phyloP scores from a whole-genome alignment of 768 basidiomycete genomes.

The Inosperma sp. region DNA sequence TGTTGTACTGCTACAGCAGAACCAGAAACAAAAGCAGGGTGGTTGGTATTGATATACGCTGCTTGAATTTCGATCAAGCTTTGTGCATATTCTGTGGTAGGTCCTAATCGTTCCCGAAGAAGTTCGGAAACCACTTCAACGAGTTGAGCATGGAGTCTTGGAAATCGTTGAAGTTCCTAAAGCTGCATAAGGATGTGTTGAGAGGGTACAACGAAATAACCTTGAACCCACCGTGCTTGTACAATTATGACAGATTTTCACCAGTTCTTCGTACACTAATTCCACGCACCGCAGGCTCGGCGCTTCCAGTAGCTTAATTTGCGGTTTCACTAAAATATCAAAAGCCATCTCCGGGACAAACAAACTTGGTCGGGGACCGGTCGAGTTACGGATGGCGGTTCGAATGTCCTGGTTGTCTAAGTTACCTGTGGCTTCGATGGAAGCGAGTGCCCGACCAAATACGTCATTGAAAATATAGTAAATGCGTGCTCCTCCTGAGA shows the following conservation, averaged over 20 bases:
- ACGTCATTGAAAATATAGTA: slow-evolving; percentile 99
- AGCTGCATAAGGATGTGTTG: neutral
- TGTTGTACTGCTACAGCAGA: slow-evolving; percentile 61
- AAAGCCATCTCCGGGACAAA: slow-evolving; percentile 98
- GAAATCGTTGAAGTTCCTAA: slow-evolving; percentile 95
- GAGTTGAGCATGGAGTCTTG: slow-evolving; percentile 84
- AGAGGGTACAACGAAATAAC: neutral
- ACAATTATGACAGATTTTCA: slow-evolving; percentile 99
- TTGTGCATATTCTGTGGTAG: slow-evolving; percentile 94
- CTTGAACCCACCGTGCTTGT: slow-evolving; percentile 76
- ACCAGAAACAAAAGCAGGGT: slow-evolving; percentile 87
- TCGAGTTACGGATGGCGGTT: slow-evolving; percentile 97
- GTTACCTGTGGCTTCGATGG: slow-evolving; percentile 87
- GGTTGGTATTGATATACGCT: slow-evolving; percentile 99
- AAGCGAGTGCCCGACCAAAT: slow-evolving; percentile 87
- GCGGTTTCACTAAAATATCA: slow-evolving; percentile 94
- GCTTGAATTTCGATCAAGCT: slow-evolving; percentile 96
- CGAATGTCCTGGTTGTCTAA: slow-evolving; percentile 93
- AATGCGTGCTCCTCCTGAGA: slow-evolving; percentile 95
- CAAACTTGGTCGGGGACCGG: slow-evolving; percentile 91
- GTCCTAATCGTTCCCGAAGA: slow-evolving; percentile 89
- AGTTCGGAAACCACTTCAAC: slow-evolving; percentile 98
- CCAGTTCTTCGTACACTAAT: slow-evolving; percentile 96
- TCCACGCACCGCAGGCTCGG: slow-evolving; percentile 96
- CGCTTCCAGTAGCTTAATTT: slow-evolving; percentile 93